Conservation (phyloP, 1,139 yeast species). For the Candida sanyaensis region DNA sequence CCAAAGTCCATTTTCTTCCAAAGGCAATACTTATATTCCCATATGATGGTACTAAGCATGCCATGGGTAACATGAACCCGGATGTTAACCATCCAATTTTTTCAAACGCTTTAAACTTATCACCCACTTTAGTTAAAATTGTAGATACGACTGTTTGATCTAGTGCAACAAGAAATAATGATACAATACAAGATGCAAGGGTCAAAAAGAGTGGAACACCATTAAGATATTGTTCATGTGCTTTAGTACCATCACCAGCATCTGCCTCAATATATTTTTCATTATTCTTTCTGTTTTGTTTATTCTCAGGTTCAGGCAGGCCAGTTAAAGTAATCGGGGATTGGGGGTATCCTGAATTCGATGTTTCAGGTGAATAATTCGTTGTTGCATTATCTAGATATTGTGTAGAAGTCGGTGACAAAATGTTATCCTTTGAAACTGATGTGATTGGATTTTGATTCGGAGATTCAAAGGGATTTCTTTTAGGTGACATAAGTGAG, state of each 20-base stretch:
- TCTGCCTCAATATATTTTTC: slow-evolving; percentile 38
- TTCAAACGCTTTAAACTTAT: slow-evolving; percentile 52
- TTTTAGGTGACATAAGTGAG: background rate
- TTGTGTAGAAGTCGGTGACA: background rate
- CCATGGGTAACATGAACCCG: slow-evolving; percentile 61
- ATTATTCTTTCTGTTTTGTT: background rate
- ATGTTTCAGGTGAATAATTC: background rate
- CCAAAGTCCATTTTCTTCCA: slow-evolving; percentile 57
- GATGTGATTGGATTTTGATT: background rate
- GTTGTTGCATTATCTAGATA: background rate
- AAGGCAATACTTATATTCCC: slow-evolving; percentile 62
- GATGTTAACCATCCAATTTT: slow-evolving; percentile 63
- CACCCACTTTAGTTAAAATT: slow-evolving; percentile 55
- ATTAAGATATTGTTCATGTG: slow-evolving; percentile 47
- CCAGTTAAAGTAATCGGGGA: background rate
- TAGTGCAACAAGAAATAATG: slow-evolving; percentile 62
- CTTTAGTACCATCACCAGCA: slow-evolving; percentile 60
- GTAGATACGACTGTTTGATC: slow-evolving; percentile 72
- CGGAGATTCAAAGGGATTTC: background rate
- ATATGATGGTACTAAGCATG: slow-evolving; percentile 59
- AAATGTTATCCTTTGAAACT: background rate
- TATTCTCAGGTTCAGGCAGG: background rate
- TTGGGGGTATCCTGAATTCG: background rate
- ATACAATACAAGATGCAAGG: slow-evolving; percentile 44
- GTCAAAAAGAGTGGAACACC: slow-evolving; percentile 47